phyloP scores from a whole-genome alignment of 139 green algal species.

The Pycnococcus provasolii region DNA sequence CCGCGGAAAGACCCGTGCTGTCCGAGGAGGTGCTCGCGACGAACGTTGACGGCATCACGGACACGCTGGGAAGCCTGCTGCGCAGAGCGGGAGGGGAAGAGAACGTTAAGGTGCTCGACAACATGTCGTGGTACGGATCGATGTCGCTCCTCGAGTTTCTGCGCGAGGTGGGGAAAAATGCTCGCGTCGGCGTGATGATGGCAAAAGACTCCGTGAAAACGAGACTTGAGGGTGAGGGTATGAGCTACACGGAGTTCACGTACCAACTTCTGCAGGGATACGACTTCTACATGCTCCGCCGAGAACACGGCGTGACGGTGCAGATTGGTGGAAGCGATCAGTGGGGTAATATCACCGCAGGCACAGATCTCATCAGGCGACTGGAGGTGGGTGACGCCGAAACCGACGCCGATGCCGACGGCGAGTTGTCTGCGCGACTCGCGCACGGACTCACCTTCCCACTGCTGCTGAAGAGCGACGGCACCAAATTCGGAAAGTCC shows the following conservation, averaged over 20 bases:
- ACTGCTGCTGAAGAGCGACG: constrained; percentile 75
- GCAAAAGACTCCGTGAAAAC: constrained; percentile 84
- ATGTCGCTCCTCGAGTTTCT: constrained; percentile 87
- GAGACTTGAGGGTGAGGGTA: constrained; percentile 67
- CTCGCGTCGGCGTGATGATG: constrained; percentile 87
- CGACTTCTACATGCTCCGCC: constrained; percentile 89
- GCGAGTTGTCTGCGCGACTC: neutral
- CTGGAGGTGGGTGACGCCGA: constrained; percentile 26
- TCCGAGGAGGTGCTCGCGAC: constrained; percentile 63
- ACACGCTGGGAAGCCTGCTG: constrained; percentile 34
- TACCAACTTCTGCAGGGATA: constrained; percentile 98
- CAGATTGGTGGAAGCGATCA: constrained; percentile 92
- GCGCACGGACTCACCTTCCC: constrained; percentile 78
- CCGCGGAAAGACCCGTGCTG: constrained; percentile 76
- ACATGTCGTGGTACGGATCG: constrained; percentile 36
- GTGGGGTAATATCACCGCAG: constrained; percentile 95
- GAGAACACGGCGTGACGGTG: constrained; percentile 62
- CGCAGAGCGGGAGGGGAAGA: constrained; percentile 27
- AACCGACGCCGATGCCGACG: neutral
- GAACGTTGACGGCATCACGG: constrained; percentile 51
- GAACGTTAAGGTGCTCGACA: constrained; percentile 27
- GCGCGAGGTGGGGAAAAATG: constrained; percentile 81
- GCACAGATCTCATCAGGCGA: constrained; percentile 71
- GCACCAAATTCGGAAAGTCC: constrained; percentile 94
- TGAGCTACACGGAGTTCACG: constrained; percentile 70